Percentiles rank a stretch among this genome's conserved stretches.
Evolutionary conservation across 805 yeast species (phyloP).

Genomic region (Candida yuanshanica): DNA sequence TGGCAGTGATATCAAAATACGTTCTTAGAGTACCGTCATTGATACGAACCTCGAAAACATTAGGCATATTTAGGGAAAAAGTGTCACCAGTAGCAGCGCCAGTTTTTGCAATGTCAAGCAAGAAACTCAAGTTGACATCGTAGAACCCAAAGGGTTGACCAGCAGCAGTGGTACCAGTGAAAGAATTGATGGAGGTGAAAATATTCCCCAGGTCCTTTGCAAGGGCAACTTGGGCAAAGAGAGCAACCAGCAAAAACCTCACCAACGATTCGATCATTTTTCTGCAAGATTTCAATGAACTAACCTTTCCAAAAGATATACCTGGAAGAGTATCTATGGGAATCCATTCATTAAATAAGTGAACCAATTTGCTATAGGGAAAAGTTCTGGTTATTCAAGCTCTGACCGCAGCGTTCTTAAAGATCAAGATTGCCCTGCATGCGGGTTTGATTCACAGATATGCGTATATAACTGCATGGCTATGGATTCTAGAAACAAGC

Average conservation of each 20-base stretch:
- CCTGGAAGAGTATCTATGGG: too few relatives aligned
- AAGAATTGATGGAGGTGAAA: slow-evolving; percentile 10
- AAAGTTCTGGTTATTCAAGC: too few relatives aligned
- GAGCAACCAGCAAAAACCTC: not conserved
- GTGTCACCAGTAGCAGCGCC: slow-evolving; percentile 12
- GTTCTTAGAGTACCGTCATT: slow-evolving; percentile 1
- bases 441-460: too few relatives aligned
- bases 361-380: too few relatives aligned
- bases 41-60: slow-evolving; percentile 12
- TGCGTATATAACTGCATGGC: too few relatives aligned
- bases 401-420: too few relatives aligned
- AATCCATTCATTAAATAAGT: too few relatives aligned
- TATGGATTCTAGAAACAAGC: too few relatives aligned
- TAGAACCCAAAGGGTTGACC: slow-evolving; percentile 8
- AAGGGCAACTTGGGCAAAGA: not conserved
- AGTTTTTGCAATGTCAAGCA: slow-evolving; percentile 2
- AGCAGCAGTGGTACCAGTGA: not conserved
- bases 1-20: slow-evolving; percentile 5
- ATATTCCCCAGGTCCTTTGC: not conserved
- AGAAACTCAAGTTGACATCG: slow-evolving; percentile 6
- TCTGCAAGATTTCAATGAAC: too few relatives aligned
- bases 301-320: too few relatives aligned
- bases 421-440: too few relatives aligned
- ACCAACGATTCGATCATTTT: not conserved
- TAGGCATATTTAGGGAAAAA: slow-evolving; percentile 11